These are phyloP conservation scores for Beauveria sp. DNA, from an alignment of 2,329 filamentous ascomycete species.

Conservation along the genomic window DNA sequence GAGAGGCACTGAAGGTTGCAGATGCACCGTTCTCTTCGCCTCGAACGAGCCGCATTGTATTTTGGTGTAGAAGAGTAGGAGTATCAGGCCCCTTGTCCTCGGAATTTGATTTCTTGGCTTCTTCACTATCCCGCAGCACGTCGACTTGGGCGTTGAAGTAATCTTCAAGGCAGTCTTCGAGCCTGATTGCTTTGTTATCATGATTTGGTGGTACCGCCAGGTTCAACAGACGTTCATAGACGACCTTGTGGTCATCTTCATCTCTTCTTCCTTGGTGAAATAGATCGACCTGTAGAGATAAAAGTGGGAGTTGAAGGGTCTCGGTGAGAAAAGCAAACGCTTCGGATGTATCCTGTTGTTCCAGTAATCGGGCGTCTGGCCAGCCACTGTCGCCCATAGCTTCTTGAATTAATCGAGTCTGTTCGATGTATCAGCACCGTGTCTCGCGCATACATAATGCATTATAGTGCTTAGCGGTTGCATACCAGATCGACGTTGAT, in stretches of 20 bases:
- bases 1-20: slow-evolving; percentile 27
- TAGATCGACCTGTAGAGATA: slow-evolving; percentile 89
- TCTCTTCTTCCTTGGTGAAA: slow-evolving; percentile 85
- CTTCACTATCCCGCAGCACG: slow-evolving; percentile 64
- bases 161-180: slow-evolving; percentile 86
- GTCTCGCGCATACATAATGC: background rate
- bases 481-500: slow-evolving; percentile 78
- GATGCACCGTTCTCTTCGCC: slow-evolving; percentile 25
- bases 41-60: slow-evolving; percentile 28
- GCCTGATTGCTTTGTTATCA: slow-evolving; percentile 61
- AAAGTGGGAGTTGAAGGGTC: slow-evolving; percentile 74
- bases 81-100: slow-evolving; percentile 21
- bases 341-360: slow-evolving; percentile 92
- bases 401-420: slow-evolving; percentile 79
- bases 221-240: slow-evolving; percentile 85
- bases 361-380: slow-evolving; percentile 66
- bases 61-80: slow-evolving; percentile 22
- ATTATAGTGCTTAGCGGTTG: background rate
- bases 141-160: slow-evolving; percentile 95
- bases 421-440: slow-evolving; percentile 20
- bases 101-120: slow-evolving; percentile 38
- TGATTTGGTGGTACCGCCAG: slow-evolving; percentile 77
- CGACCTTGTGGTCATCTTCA: slow-evolving; percentile 86
- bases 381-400: slow-evolving; percentile 80
- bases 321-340: slow-evolving; percentile 94